Evolutionary conservation across 345 rosid species (phyloP).

Genomic region (Euclidium syriacum): DNA sequence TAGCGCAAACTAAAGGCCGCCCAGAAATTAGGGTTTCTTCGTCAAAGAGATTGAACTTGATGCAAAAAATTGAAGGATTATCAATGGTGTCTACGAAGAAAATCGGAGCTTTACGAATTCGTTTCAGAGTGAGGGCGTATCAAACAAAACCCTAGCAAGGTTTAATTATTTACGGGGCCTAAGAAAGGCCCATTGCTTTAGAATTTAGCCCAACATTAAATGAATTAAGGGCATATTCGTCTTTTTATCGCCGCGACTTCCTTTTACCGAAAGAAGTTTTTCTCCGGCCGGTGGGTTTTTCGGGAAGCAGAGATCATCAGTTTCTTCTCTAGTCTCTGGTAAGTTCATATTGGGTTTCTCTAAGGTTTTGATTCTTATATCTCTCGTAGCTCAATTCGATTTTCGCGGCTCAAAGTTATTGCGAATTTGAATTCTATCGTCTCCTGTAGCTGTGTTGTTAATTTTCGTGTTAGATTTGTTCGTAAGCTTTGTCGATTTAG

Average conservation of each 20-base stretch:
- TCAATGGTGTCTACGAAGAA: background rate
- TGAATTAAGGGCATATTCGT: background rate
- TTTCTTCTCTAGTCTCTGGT: constrained; percentile 15
- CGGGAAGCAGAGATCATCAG: constrained; percentile 29
- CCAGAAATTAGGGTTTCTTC: background rate
- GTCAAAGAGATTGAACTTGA: background rate
- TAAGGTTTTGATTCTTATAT: background rate
- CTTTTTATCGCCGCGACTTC: background rate
- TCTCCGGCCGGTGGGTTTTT: constrained; percentile 18
- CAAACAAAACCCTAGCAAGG: constrained; percentile 23
- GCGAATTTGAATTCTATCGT: background rate
- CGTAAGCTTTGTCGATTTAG: background rate
- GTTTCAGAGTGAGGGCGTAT: background rate
- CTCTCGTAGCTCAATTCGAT: background rate
- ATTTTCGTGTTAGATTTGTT: constrained; percentile 7
- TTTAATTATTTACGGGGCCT: constrained; percentile 18
- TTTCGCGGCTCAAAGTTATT: background rate
- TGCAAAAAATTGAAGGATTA: background rate
- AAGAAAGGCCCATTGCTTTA: background rate
- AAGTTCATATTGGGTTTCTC: background rate
- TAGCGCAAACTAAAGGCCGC: no score
- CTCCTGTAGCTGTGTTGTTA: background rate
- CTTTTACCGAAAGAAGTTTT: background rate
- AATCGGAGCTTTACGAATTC: background rate
- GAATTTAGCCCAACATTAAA: background rate